These are phyloP conservation scores for Stemphylium lycopersici DNA, from an alignment of 2,329 filamentous ascomycete species.

Conservation along the genomic window DNA sequence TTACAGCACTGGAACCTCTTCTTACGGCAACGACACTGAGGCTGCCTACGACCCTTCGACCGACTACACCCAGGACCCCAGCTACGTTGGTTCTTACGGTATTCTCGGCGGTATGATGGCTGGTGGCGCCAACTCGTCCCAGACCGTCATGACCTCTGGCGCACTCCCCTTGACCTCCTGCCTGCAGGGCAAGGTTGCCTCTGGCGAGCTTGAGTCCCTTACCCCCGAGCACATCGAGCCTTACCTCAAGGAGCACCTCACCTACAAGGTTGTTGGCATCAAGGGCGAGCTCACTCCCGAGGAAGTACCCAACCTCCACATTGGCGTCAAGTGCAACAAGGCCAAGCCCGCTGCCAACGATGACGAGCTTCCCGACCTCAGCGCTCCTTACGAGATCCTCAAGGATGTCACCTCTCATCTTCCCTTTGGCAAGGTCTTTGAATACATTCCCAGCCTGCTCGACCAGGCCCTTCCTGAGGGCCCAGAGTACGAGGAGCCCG, in stretches of 20 bases:
- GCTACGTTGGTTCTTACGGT: conserved; percentile 44
- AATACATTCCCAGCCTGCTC: conserved; percentile 28
- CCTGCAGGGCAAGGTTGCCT: conserved; percentile 41
- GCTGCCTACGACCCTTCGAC: conserved; percentile 32
- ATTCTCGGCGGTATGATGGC: conserved; percentile 39
- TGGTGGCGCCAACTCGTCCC: conserved; percentile 30
- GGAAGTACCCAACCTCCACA: conserved; percentile 41
- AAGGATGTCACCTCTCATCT: conserved; percentile 34
- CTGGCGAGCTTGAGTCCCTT: conserved; percentile 40
- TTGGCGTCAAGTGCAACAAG: conserved; percentile 39
- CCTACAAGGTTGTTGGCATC: conserved; percentile 44
- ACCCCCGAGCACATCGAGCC: conserved; percentile 40
- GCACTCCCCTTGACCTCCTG: conserved; percentile 42
- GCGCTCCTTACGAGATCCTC: conserved; percentile 35
- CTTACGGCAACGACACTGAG: conserved; percentile 28
- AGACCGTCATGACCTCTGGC: conserved; percentile 40
- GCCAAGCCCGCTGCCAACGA: conserved; percentile 33
- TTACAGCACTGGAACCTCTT: conserved; percentile 9
- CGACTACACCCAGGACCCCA: conserved; percentile 37
- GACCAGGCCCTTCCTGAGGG: conserved; percentile 26
- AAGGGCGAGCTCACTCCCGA: conserved; percentile 39
- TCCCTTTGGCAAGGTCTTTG: conserved; percentile 41
- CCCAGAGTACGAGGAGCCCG: conserved; percentile 18
- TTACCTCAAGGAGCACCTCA: conserved; percentile 44
- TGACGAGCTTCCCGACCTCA: conserved; percentile 38